These are phyloP conservation scores for Venturia effusa DNA, from an alignment of 2,329 filamentous ascomycete genomes.

Conservation along the genomic window DNA sequence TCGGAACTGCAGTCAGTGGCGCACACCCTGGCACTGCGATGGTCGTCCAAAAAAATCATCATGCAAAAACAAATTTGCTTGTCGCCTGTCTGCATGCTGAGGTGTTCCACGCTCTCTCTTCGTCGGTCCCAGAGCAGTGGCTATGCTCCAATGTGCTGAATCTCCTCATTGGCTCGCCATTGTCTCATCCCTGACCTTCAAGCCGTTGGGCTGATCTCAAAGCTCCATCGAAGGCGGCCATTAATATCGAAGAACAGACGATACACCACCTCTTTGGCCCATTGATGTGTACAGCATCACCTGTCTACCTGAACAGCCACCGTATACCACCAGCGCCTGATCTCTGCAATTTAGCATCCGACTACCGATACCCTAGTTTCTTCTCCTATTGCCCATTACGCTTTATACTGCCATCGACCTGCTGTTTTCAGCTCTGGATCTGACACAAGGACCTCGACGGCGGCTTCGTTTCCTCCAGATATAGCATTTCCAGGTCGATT, in stretches of 20 bases:
- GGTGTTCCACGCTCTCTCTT: constrained; percentile 11
- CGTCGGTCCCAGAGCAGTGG: constrained; percentile 18
- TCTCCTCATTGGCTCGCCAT: constrained; percentile 24
- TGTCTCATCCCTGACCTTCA: constrained; percentile 29
- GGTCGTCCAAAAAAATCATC: constrained; percentile 10
- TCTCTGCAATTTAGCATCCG: constrained; percentile 8
- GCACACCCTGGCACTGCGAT: constrained; percentile 10
- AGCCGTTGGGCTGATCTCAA: constrained; percentile 22
- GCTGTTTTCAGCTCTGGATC: not conserved
- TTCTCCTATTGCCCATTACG: not conserved
- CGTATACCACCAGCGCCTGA: constrained; percentile 2
- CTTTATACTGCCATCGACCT: not conserved
- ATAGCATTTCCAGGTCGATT: not conserved
- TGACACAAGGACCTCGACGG: not conserved
- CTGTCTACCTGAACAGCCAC: constrained; percentile 9
- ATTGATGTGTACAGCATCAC: constrained; percentile 6
- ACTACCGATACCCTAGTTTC: constrained; percentile 4
- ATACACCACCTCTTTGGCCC: constrained; percentile 7
- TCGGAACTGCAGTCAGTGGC: constrained; percentile 9
- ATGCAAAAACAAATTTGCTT: constrained; percentile 10
- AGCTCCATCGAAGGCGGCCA: constrained; percentile 27
- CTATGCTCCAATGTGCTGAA: constrained; percentile 19
- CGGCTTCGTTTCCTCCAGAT: not conserved
- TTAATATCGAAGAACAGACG: constrained; percentile 16
- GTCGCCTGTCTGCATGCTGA: constrained; percentile 10